These are phyloP conservation scores for Galerina marginata DNA, from an alignment of 768 basidiomycete species.

Conservation along the genomic window DNA sequence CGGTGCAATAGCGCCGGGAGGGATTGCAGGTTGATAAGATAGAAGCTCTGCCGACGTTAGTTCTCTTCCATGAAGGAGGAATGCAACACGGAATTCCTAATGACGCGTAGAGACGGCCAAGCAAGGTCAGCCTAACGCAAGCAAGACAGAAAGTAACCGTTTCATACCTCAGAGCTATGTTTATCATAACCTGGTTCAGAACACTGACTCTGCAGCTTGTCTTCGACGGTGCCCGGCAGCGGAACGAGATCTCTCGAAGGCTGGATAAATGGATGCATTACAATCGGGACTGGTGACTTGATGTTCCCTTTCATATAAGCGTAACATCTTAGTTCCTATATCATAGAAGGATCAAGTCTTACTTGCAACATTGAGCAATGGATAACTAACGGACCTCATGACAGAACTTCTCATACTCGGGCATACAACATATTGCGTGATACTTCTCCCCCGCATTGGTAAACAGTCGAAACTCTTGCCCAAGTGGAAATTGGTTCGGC, in stretches of 20 bases:
- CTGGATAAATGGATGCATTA: conserved; percentile 29
- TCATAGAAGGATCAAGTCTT: conserved; percentile 8
- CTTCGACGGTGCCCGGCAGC: conserved; percentile 14
- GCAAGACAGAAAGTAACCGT: background rate
- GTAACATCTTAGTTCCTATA: conserved; percentile 48
- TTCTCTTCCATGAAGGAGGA: conserved; percentile 45
- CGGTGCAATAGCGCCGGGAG: conserved; percentile 2
- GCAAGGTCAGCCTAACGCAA: background rate
- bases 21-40: background rate
- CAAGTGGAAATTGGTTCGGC: conserved; percentile 18
- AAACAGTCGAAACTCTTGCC: conserved; percentile 24
- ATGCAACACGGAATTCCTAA: conserved; percentile 60
- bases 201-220: conserved; percentile 42
- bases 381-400: conserved; percentile 44
- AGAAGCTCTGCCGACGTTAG: conserved; percentile 47
- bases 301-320: conserved; percentile 47
- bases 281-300: conserved; percentile 30
- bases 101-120: background rate
- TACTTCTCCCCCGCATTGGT: conserved; percentile 31
- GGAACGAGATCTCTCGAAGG: conserved; percentile 1
- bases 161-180: conserved; percentile 55
- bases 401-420: conserved; percentile 40
- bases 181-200: conserved; percentile 41
- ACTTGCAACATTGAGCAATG: background rate
- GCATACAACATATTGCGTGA: conserved; percentile 45